Evolutionary conservation across 1,139 yeast genomes (phyloP), one percentile per base, ranked within the genome.

Genomic region (Lipomyces yarrowii): DNA sequence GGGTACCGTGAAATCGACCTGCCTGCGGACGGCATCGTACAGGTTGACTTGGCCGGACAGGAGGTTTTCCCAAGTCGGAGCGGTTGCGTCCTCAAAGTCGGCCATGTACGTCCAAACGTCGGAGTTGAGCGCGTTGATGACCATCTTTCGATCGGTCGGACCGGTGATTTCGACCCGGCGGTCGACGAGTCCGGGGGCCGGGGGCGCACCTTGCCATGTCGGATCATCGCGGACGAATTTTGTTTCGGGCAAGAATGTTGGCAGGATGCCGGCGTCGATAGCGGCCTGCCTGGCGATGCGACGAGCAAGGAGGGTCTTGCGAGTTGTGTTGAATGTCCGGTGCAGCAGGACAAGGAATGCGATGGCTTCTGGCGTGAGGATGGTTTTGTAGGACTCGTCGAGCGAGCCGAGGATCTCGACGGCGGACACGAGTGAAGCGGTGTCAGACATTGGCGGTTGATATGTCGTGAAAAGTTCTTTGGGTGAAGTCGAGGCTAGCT

Each of bases 1-100:
- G 68, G 86, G 83, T 73, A 84, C 80, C 74, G 84, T 84, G 88
- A 89, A 70, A 87, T 77, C 79, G 58, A 77, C 77, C 67, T 79
- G 74, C 56, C 76, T 64, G 37, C 75, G 73, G 58, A 74, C 68
- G 26, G 92, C 98, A 77, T 94, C 98, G 80, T 87, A 92, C 75
- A 94, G 82, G 79, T 94, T 93, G 72, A 90, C 91, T 81, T 94
- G 99, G 67, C 98, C 99, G 73, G 86, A 83, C 69, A 90, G 86
- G 83, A 91, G 84, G 79, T 91, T 92, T 73, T 80, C 80, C 98
- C 98, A 94, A 48, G 98, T 93, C 73, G 99, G 99, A 46, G 98
- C 88, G 74, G 92, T 87, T 42, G 76, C 77, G 75, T 88, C 88
- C 77, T 87, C 91, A 72, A 87, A 86, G 77, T 87, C 91, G 63